These are phyloP conservation scores for Heliamphora ciliata DNA, from an alignment of 179 eudicot species.

Conservation along the genomic window DNA sequence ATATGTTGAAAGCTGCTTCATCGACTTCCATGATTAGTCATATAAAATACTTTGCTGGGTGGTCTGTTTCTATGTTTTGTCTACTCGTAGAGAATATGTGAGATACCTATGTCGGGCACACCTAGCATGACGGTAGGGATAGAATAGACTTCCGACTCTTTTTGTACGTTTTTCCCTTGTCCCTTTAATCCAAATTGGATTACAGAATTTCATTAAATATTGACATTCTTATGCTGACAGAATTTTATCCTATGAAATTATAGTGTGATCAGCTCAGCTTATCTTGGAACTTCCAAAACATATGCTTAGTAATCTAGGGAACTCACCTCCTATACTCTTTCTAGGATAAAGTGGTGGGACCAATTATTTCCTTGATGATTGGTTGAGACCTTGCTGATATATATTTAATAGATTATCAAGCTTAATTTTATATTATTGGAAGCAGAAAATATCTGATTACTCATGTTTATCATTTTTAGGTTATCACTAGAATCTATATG, in stretches of 20 bases:
- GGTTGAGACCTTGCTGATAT: too few species aligned
- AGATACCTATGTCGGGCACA: background rate
- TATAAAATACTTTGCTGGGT: background rate
- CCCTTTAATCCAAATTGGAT: background rate
- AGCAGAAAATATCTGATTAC: too few species aligned
- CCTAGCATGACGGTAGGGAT: background rate
- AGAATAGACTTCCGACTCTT: background rate
- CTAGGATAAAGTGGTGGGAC: too few species aligned
- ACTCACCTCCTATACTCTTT: background rate
- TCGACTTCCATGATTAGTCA: too few species aligned
- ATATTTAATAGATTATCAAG: too few species aligned
- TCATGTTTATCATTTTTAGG: too few species aligned
- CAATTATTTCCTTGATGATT: too few species aligned
- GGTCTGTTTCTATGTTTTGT: background rate
- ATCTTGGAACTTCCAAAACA: background rate
- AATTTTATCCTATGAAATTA: background rate
- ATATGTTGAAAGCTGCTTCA: background rate
- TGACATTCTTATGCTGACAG: background rate
- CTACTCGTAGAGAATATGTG: background rate
- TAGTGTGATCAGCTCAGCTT: background rate
- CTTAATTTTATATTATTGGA: too few species aligned
- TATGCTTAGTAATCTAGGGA: background rate
- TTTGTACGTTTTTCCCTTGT: background rate
- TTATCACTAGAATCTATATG: too few species aligned
- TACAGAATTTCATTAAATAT: background rate